phyloP scores from a whole-genome alignment of 163 green algal genomes.

The Scenedesmus sp. region DNA sequence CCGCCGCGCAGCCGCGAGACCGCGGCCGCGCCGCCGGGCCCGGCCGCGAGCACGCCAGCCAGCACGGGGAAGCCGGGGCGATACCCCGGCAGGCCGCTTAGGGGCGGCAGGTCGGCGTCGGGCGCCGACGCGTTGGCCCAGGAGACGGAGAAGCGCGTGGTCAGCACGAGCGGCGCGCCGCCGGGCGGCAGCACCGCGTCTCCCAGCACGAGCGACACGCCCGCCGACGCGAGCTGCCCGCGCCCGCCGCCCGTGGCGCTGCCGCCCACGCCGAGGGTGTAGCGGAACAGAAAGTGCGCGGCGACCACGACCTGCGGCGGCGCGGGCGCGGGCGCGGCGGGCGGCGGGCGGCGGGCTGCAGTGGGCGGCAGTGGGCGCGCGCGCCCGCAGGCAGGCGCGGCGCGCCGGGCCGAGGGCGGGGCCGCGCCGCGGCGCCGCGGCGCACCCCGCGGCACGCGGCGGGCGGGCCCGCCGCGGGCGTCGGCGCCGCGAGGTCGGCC shows the following conservation, averaged over 20 bases:
- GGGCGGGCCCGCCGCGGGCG: background rate
- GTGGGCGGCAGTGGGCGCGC: too few species aligned
- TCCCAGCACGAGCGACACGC: slow-evolving; percentile 7
- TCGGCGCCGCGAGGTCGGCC: background rate
- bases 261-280: background rate
- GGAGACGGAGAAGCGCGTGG: slow-evolving; percentile 5
- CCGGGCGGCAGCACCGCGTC: slow-evolving; percentile 6
- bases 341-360: background rate
- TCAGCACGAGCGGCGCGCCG: slow-evolving; percentile 1
- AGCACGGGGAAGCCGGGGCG: slow-evolving; percentile 54
- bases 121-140: slow-evolving; percentile 27
- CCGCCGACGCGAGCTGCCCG: background rate
- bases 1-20: slow-evolving; percentile 2
- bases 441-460: slow-evolving; percentile 29
- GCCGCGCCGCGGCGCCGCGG: too few species aligned
- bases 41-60: too few species aligned
- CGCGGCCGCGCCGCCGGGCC: too few species aligned
- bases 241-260: background rate
- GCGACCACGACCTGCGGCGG: slow-evolving; percentile 16
- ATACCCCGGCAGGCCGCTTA: slow-evolving; percentile 62
- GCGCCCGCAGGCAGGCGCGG: too few species aligned
- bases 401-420: too few species aligned
- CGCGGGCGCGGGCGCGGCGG: background rate
- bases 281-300: slow-evolving; percentile 32
- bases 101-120: background rate